These are phyloP conservation scores for Plasmodium gallinaceum DNA, from an alignment of 169 alveolate species.

Conservation along the genomic window DNA sequence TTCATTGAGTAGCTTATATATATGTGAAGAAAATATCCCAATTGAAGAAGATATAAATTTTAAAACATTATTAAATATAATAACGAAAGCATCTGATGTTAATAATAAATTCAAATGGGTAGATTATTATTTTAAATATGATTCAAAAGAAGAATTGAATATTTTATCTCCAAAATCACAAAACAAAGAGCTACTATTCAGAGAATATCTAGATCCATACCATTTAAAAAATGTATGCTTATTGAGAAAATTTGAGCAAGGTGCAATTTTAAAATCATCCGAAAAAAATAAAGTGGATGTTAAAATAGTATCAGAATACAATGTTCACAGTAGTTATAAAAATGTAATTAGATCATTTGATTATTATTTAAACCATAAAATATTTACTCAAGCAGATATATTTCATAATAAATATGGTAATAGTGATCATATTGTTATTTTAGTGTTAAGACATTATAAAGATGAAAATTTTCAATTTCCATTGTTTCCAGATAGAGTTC, in stretches of 20 bases:
- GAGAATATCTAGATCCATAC: slow-evolving; percentile 69
- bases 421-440: slow-evolving; percentile 78
- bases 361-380: slow-evolving; percentile 40
- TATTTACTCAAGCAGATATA: slow-evolving; percentile 69
- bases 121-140: slow-evolving; percentile 54
- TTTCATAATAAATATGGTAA: slow-evolving; percentile 83
- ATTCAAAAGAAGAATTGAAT: slow-evolving; percentile 40
- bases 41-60: slow-evolving; percentile 50
- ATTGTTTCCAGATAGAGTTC: slow-evolving; percentile 52
- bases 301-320: slow-evolving; percentile 60
- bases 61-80: slow-evolving; percentile 56
- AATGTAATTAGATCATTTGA: slow-evolving; percentile 31
- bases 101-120: slow-evolving; percentile 68
- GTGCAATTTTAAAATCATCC: slow-evolving; percentile 48
- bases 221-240: slow-evolving; percentile 53
- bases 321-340: slow-evolving; percentile 47
- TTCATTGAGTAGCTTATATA: slow-evolving; percentile 72
- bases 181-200: slow-evolving; percentile 37
- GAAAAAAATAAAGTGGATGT: slow-evolving; percentile 66
- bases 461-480: slow-evolving; percentile 54
- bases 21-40: slow-evolving; percentile 26
- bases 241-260: slow-evolving; percentile 57
- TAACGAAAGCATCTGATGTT: slow-evolving; percentile 70
- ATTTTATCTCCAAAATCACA: slow-evolving; percentile 49
- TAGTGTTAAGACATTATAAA: slow-evolving; percentile 80